These are phyloP conservation scores for Diplodia corticola DNA, from an alignment of 2,329 filamentous ascomycete genomes.

Conservation along the genomic window DNA sequence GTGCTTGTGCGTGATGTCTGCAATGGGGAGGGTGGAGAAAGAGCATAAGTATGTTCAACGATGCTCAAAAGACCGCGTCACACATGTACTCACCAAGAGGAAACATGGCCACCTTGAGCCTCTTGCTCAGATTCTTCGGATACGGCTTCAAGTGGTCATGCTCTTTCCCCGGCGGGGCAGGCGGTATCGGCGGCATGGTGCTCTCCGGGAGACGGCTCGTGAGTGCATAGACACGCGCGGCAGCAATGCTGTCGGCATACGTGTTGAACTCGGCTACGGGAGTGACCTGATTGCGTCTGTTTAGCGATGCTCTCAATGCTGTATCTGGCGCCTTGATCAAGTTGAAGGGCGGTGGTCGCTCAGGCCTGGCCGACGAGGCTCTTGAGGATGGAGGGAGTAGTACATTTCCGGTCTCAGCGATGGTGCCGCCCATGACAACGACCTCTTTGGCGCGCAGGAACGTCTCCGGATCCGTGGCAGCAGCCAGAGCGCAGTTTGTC, in stretches of 20 bases:
- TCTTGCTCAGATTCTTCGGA: conserved; percentile 42
- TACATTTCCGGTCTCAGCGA: conserved; percentile 76
- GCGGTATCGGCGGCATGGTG: conserved; percentile 72
- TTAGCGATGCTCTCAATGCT: conserved; percentile 35
- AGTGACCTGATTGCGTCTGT: conserved; percentile 53
- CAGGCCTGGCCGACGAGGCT: conserved; percentile 24
- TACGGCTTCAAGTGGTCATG: conserved; percentile 38
- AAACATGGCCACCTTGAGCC: conserved; percentile 49
- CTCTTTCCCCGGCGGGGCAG: conserved; percentile 38
- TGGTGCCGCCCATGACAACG: conserved; percentile 90
- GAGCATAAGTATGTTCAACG: not conserved
- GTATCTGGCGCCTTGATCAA: conserved; percentile 43
- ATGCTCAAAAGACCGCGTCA: too few species aligned
- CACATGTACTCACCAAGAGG: conserved; percentile 43
- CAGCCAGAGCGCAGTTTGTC: conserved; percentile 90
- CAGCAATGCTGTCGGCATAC: conserved; percentile 69
- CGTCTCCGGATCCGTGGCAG: conserved; percentile 82
- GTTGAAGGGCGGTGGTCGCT: conserved; percentile 37
- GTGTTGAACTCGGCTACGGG: conserved; percentile 94
- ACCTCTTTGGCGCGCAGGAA: conserved; percentile 89
- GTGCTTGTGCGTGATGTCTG: conserved; percentile 50
- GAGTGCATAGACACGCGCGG: conserved; percentile 51
- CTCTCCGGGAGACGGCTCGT: conserved; percentile 63
- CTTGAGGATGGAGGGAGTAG: conserved; percentile 31
- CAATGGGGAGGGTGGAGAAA: not conserved